A percentile compares a stretch with the other conserved stretches of the same genome.
phyloP scores from a whole-genome alignment of 2,329 filamentous ascomycete genomes.

The Chaetothyriales sp. region DNA sequence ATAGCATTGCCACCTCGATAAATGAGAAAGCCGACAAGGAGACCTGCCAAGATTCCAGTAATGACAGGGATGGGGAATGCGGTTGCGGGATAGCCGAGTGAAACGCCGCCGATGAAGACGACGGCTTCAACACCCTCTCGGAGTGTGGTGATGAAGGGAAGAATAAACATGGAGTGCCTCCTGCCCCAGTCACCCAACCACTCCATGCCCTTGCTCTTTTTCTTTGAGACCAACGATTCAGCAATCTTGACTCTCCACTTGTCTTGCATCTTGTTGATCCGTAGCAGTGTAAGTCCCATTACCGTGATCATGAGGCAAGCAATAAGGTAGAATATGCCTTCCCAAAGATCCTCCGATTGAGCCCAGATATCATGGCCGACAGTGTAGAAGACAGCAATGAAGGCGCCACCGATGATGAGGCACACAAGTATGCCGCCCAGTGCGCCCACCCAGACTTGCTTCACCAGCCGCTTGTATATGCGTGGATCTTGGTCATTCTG shows the following conservation, averaged over 20 bases:
- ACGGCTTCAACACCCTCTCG: constrained; percentile 76
- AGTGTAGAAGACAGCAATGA: constrained; percentile 61
- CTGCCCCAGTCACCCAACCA: constrained; percentile 41
- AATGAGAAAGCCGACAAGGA: constrained; percentile 53
- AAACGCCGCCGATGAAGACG: constrained; percentile 72
- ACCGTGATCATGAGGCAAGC: constrained; percentile 66
- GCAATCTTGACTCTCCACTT: constrained; percentile 75
- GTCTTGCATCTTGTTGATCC: constrained; percentile 66
- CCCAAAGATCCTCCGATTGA: constrained; percentile 59
- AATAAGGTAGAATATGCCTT: constrained; percentile 61
- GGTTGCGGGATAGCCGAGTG: constrained; percentile 56
- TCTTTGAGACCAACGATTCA: constrained; percentile 46
- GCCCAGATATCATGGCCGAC: constrained; percentile 53
- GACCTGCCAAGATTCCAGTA: constrained; percentile 54
- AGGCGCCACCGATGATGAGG: constrained; percentile 46
- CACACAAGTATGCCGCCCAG: constrained; percentile 47
- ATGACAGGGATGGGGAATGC: constrained; percentile 67
- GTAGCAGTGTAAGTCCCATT: constrained; percentile 65
- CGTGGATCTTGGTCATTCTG: constrained; percentile 41
- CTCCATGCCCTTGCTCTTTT: constrained; percentile 25
- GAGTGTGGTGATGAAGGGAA: constrained; percentile 74
- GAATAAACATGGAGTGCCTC: constrained; percentile 71
- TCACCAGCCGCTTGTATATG: constrained; percentile 52
- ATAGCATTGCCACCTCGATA: constrained; percentile 57
- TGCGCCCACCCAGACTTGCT: constrained; percentile 60